Percentiles rank a stretch among this genome's conserved stretches.
Conservation (phyloP, 78 protist species). For the Dictyostelium capitatum region DNA sequence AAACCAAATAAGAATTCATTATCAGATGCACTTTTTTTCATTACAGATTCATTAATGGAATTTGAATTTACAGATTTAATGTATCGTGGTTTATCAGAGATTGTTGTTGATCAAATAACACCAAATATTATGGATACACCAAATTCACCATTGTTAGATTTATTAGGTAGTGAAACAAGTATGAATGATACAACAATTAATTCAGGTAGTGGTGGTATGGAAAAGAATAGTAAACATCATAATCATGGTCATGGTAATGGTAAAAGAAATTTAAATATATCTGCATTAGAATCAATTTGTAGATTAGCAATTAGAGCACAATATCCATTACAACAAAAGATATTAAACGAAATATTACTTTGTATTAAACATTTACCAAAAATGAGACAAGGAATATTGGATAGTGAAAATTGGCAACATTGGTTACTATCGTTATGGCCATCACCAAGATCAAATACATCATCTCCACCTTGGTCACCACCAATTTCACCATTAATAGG, state of each 20-base stretch:
- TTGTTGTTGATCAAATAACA: constrained; percentile 22
- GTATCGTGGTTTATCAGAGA: constrained; percentile 57
- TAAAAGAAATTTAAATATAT: neutral
- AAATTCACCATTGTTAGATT: constrained; percentile 44
- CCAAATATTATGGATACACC: constrained; percentile 34
- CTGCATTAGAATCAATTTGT: constrained; percentile 32
- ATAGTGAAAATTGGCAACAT: constrained; percentile 39
- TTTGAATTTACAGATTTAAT: constrained; percentile 54
- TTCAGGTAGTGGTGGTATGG: neutral
- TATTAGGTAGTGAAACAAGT: constrained; percentile 27
- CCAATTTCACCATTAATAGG: constrained; percentile 28
- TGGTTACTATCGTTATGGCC: constrained; percentile 76
- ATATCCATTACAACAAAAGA: constrained; percentile 53
- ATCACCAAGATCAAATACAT: constrained; percentile 31
- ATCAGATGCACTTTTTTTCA: neutral
- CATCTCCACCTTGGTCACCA: constrained; percentile 60
- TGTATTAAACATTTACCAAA: constrained; percentile 37
- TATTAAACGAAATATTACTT: constrained; percentile 49
- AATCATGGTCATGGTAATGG: neutral
- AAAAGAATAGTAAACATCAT: neutral
- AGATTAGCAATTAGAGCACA: constrained; percentile 10
- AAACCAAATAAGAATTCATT: neutral
- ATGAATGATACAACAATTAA: neutral
- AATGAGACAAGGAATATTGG: constrained; percentile 23
- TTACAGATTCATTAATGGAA: constrained; percentile 39